Evolutionary conservation across 805 yeast species (phyloP).

Genomic region (Teunomyces panamensis): DNA sequence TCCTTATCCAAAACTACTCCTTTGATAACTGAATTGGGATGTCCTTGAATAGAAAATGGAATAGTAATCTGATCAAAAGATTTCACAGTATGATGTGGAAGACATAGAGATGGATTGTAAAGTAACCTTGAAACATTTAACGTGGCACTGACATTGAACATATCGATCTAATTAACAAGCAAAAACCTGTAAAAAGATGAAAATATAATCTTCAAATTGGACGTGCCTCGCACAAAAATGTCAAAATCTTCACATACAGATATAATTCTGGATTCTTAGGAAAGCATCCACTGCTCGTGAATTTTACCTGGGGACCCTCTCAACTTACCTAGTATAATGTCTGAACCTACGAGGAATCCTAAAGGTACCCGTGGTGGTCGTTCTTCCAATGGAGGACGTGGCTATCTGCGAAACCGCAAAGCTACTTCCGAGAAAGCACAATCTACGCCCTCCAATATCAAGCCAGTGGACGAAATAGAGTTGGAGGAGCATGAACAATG

Average conservation of each 20-base stretch:
- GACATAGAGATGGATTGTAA: constrained; percentile 61
- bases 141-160: constrained; percentile 75
- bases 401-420: constrained; percentile 4
- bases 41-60: constrained; percentile 43
- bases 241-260: background rate
- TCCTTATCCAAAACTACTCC: constrained; percentile 91
- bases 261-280: background rate
- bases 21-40: constrained; percentile 41
- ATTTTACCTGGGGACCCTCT: background rate
- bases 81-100: constrained; percentile 58
- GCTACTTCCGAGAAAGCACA: constrained; percentile 3
- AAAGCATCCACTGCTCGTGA: background rate
- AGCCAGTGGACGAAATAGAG: constrained; percentile 15
- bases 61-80: constrained; percentile 60
- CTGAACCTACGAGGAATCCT: background rate
- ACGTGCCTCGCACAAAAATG: constrained; percentile 1
- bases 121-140: constrained; percentile 60
- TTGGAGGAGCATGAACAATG: constrained; percentile 49
- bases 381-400: background rate
- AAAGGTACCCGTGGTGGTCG: constrained; percentile 3
- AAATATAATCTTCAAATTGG: background rate
- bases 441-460: constrained; percentile 11
- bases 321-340: background rate
- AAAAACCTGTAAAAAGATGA: background rate
- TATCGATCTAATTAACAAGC: constrained; percentile 1